Evolutionary conservation across 208 protist species (phyloP).

Genomic region (Trypanosoma vivax): DNA sequence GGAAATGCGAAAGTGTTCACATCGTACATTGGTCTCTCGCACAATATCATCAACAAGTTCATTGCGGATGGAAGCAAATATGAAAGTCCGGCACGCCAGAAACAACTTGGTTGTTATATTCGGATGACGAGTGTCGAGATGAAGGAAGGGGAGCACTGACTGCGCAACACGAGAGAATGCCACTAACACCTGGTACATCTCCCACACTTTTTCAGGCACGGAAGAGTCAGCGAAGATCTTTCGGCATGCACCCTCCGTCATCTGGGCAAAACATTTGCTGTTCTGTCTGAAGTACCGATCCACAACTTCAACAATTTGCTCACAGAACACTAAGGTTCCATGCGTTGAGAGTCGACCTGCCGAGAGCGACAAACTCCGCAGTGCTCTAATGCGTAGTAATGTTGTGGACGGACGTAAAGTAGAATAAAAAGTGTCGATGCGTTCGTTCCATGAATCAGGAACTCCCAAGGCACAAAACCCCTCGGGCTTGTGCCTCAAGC

Average conservation of each 20-base stretch:
- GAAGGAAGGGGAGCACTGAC: slow-evolving; percentile 70
- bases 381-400: slow-evolving; percentile 31
- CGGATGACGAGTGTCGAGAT: slow-evolving; percentile 42
- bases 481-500: slow-evolving; percentile 83
- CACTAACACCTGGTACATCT: slow-evolving; percentile 52
- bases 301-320: slow-evolving; percentile 25
- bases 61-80: slow-evolving; percentile 61
- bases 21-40: slow-evolving; percentile 61
- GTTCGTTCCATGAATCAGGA: slow-evolving; percentile 87
- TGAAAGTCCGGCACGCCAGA: slow-evolving; percentile 45
- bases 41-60: slow-evolving; percentile 63
- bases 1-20: slow-evolving; percentile 74
- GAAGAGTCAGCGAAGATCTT: slow-evolving; percentile 16
- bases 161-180: slow-evolving; percentile 66
- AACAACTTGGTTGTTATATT: slow-evolving; percentile 54
- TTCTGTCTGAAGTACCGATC: slow-evolving; percentile 31
- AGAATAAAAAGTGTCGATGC: slow-evolving; percentile 86
- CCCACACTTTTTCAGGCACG: slow-evolving; percentile 29
- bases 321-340: slow-evolving; percentile 18
- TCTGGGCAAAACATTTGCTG: slow-evolving; percentile 42
- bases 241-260: slow-evolving; percentile 34
- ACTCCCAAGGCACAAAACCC: slow-evolving; percentile 84
- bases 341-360: background rate
- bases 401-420: slow-evolving; percentile 47
- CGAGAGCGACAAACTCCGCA: slow-evolving; percentile 50